A percentile compares a stretch with the other conserved stretches of the same genome.
Evolutionary conservation across 2,329 filamentous ascomycete species (phyloP).

Genomic region (Ophiosphaerella herpotricha): DNA sequence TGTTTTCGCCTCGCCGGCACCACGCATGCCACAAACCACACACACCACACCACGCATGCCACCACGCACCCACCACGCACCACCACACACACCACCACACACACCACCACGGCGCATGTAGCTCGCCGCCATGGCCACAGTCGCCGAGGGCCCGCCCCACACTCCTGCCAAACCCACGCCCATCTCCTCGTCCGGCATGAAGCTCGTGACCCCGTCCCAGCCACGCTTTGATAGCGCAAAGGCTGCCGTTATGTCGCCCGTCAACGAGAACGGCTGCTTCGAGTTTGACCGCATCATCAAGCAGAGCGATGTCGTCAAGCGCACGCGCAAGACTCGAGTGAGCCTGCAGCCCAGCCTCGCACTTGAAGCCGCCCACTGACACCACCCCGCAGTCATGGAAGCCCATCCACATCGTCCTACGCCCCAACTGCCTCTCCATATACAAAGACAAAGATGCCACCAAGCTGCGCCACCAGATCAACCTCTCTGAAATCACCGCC

Average conservation of each 20-base stretch:
- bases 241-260: constrained; percentile 71
- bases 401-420: constrained; percentile 82
- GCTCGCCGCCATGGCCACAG: constrained; percentile 23
- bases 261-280: constrained; percentile 94
- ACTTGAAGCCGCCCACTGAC: not conserved
- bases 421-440: constrained; percentile 86
- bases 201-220: constrained; percentile 29
- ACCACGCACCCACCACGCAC: not conserved
- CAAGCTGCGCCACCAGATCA: constrained; percentile 85
- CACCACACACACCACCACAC: not conserved
- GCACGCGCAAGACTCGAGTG: constrained; percentile 90
- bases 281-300: constrained; percentile 95
- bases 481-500: constrained; percentile 86
- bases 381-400: constrained; percentile 78
- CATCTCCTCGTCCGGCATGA: constrained; percentile 30
- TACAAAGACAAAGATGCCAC: constrained; percentile 93
- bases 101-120: constrained; percentile 19
- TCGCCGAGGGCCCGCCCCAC: constrained; percentile 31
- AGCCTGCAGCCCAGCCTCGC: not conserved
- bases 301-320: constrained; percentile 81
- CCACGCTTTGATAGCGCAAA: constrained; percentile 30
- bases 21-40: not conserved
- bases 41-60: not conserved
- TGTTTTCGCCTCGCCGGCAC: not conserved
- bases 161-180: constrained; percentile 28